These are phyloP conservation scores for Musa itinerans DNA, from an alignment of 176 grass and related monocot genomes.

Conservation along the genomic window DNA sequence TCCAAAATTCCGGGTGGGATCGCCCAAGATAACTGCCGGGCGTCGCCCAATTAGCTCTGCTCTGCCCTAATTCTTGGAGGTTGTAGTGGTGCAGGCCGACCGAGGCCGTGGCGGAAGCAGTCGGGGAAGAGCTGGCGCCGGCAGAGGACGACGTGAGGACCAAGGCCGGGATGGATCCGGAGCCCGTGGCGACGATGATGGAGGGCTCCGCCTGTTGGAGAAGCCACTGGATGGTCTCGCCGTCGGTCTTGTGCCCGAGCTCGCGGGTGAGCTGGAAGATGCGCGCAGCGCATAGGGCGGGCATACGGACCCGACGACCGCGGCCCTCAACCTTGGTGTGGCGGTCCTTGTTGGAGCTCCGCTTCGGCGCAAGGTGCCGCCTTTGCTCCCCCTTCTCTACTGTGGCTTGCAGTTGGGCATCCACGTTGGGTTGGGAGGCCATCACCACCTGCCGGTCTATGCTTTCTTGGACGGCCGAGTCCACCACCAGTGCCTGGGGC, in stretches of 20 bases:
- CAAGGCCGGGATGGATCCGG: constrained; percentile 63
- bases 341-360: constrained; percentile 84
- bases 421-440: constrained; percentile 2
- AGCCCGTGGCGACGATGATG: constrained; percentile 73
- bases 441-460: not conserved
- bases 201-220: constrained; percentile 79
- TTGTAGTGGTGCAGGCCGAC: constrained; percentile 17
- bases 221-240: constrained; percentile 87
- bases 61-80: constrained; percentile 12
- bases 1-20: constrained; percentile 47
- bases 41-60: constrained; percentile 3
- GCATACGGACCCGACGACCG: constrained; percentile 49
- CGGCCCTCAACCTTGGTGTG: constrained; percentile 86
- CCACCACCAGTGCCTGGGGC: not conserved
- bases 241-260: constrained; percentile 79
- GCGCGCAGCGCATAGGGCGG: constrained; percentile 76
- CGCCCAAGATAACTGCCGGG: constrained; percentile 24
- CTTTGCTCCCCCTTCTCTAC: constrained; percentile 32
- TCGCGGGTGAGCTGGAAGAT: constrained; percentile 89
- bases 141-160: constrained; percentile 40
- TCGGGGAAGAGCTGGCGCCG: constrained; percentile 31
- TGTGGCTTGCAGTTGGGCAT: not conserved
- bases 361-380: constrained; percentile 49
- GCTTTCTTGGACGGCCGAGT: constrained; percentile 4
- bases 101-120: not conserved